Percentiles rank a stretch among this genome's conserved stretches.
Conservation (phyloP, 257 asterid genomes). For the Nicotiana sylvestris region DNA sequence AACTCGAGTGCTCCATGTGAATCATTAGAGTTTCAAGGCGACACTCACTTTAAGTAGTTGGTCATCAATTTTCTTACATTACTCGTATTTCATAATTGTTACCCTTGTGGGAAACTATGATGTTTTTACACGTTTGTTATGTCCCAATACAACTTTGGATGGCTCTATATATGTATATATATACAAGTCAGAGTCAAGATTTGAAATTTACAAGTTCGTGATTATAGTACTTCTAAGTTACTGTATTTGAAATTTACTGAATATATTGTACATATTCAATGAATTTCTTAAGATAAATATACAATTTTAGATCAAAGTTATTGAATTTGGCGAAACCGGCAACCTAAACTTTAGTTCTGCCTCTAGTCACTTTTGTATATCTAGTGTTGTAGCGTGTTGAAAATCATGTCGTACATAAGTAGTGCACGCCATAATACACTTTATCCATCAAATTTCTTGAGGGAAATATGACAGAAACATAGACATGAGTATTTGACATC, state of each 20-base stretch:
- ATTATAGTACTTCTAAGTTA: too few relatives aligned
- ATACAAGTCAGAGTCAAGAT: too few relatives aligned
- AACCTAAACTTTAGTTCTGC: too few relatives aligned
- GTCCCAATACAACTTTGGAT: too few relatives aligned
- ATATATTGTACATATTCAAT: too few relatives aligned
- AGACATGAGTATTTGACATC: not conserved
- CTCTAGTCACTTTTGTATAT: too few relatives aligned
- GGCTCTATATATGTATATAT: too few relatives aligned
- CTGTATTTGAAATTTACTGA: too few relatives aligned
- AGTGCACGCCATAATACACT: conserved; percentile 1
- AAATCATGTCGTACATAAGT: not conserved
- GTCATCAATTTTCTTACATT: not conserved
- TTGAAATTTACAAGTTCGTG: too few relatives aligned
- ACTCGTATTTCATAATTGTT: not conserved
- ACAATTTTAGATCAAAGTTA: too few relatives aligned
- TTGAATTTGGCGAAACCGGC: too few relatives aligned
- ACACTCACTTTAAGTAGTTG: not conserved
- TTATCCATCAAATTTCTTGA: not conserved
- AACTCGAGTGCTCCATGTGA: not conserved
- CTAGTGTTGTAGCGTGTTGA: not conserved
- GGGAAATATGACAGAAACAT: not conserved
- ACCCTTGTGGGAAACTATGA: not conserved
- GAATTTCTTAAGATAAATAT: too few relatives aligned
- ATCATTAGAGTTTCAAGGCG: not conserved
- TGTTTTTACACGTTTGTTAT: not conserved